Evolutionary conservation across 495 filamentous ascomycete species (phyloP), one percentile per base, ranked within the genome.

Genomic region (Saxophila tyrrhenica): DNA sequence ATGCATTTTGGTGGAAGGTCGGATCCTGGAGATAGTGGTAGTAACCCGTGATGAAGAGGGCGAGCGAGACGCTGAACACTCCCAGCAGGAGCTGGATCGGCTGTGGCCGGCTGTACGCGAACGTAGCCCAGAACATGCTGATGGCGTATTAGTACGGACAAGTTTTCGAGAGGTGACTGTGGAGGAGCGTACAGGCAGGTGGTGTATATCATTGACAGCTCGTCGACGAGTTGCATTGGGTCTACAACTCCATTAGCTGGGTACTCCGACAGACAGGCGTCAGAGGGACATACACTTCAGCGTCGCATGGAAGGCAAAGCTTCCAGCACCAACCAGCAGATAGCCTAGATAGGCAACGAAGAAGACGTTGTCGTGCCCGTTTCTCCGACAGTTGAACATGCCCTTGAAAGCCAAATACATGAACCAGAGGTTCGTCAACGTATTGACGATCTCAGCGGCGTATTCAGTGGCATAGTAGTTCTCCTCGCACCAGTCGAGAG

Each of bases 151-250:
- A 35, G 29, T 35, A 35, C 13, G 29, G 7, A 35, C n/a, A n/a
- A n/a, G n/a, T 35, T 35, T 35, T 5, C 29, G 29, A 35, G 13
- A 35, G 13, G 29, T 5, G 29, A 35, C 29, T 7, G 13, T 5
- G 13, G 29, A 35, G 5, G 13, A 13, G 13, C 29, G 5, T 13
- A 35, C n/a, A 95, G 69, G 59, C 85, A 94, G 8, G 91, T 94
- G 1, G 91, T 95, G 66, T 98, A 97, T 25, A 98, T 95, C 92
- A 97, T 97, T 56, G 84, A 87, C 8, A 96, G 77, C 69, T 98
- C 92, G 63, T 98, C 92, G 32, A 96, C 85, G 16, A 97, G 80
- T 65, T 98, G 92, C 92, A 95, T 95, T 1, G 89, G 88, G 70
- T 98, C 89, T 95, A 66, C 51, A 32, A 3, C 8, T 15, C 8